Base-by-base conservation (phyloP, 2,329 filamentous ascomycete species). In the Chrysoporthe deuterocubensis region DNA sequence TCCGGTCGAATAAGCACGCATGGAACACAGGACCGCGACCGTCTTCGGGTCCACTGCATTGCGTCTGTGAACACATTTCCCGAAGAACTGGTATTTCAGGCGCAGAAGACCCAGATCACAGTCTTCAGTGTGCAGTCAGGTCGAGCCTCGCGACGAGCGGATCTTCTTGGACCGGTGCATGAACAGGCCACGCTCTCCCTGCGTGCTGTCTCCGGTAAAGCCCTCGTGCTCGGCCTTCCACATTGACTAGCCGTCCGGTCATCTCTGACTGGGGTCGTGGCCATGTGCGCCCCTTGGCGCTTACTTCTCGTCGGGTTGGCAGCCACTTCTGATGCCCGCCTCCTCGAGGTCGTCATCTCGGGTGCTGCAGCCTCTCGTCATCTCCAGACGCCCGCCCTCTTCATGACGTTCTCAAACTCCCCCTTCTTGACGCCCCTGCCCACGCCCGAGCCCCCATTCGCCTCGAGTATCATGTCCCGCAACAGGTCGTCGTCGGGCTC, bases 391-490 rank as follows among this genome's bases (percentile, higher is more conserved):
- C 94, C 94, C 6, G 94, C 94, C 73, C 92, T 84, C 71, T 84
- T 87, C 93, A 97, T 95, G 5, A 97, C 92, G 65, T 87, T 87
- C 79, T 94, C 91, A 80, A 97, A 97, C 75, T 97, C 93, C 64
- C 92, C 90, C 75, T 90, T 83, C 52, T 83, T 87, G 11, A 97
- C 95, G 8, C 92, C 93, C 67, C 83, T 86, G 48, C 83, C 87
- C 13, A 92, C 86, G 18, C 91, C 90, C 4, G 85, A 88, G 1
- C 92, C 93, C 2, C 92, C 92, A 78, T 96, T 97, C 61, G 95
- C 96, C 83, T 98, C 95, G 61, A 94, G 82, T 67, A 99, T 91
- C 96, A 99, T 99, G 81, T 97, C 94, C 81, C 88, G 89, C 75
- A 99, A 81, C 75, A 97, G 80, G 61, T 93, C 90, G 74, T 98